Evolutionary conservation across 2,329 filamentous ascomycete genomes (phyloP).

Genomic region (Sporothrix luriei): DNA sequence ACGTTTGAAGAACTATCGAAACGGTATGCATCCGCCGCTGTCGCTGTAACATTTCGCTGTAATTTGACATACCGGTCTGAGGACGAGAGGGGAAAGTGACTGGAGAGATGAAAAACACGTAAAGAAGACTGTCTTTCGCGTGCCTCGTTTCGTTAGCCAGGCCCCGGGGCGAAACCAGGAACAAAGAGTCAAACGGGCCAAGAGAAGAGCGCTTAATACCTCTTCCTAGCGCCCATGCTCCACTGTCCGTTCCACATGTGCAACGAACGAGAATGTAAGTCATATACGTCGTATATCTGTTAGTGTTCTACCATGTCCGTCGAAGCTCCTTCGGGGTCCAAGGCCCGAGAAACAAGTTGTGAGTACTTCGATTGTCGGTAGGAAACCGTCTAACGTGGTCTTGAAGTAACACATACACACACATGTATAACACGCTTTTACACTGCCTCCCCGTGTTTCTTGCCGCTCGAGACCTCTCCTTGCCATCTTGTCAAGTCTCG

Average conservation of each 20-base stretch:
- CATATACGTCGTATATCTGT: not conserved
- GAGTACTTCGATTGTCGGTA: no score
- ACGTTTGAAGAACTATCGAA: no score
- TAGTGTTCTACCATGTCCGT: not conserved
- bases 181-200: not conserved
- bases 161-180: constrained; percentile 3
- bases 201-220: not conserved
- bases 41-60: not conserved
- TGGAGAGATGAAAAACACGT: no score
- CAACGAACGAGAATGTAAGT: no score
- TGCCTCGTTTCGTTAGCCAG: constrained; percentile 9
- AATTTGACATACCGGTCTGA: not conserved
- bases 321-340: not conserved
- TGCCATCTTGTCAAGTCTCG: not conserved
- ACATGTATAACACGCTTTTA: not conserved
- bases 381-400: no score
- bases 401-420: not conserved
- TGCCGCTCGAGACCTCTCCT: not conserved
- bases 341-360: not conserved
- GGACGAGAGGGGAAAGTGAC: not conserved
- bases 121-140: no score
- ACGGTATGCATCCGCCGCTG: not conserved
- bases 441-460: not conserved
- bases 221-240: not conserved
- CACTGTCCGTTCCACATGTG: not conserved